Evolutionary conservation across 2,329 filamentous ascomycete species (phyloP).

Genomic region (Fusarium graminum): DNA sequence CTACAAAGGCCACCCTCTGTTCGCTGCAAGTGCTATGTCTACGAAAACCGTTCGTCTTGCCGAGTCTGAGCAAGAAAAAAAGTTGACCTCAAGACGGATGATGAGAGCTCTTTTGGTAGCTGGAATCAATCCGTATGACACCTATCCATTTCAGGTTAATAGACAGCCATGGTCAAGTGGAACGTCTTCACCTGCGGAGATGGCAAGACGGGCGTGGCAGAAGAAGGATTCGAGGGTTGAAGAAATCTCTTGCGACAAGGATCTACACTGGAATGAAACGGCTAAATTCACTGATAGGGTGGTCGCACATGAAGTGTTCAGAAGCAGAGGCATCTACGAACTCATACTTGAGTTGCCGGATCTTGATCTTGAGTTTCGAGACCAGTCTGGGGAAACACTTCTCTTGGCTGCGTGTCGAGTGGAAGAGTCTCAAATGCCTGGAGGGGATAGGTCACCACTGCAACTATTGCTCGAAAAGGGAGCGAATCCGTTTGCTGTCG

Average conservation of each 20-base stretch:
- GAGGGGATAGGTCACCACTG: background rate
- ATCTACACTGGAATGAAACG: background rate
- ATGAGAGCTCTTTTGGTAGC: slow-evolving; percentile 19
- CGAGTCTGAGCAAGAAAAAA: too few species aligned
- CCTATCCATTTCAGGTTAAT: background rate
- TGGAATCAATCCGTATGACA: slow-evolving; percentile 25
- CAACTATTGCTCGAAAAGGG: slow-evolving; percentile 25
- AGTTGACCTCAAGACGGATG: background rate
- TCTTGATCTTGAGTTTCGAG: slow-evolving; percentile 30
- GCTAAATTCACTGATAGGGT: slow-evolving; percentile 4
- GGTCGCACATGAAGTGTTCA: slow-evolving; percentile 29
- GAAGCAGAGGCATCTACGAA: background rate
- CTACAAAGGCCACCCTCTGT: slow-evolving; percentile 13
- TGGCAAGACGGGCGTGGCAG: slow-evolving; percentile 10
- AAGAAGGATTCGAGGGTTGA: background rate
- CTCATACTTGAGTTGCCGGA: slow-evolving; percentile 25
- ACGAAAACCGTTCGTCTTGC: background rate
- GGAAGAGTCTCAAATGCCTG: rapidly evolving
- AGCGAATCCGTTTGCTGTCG: slow-evolving; percentile 24
- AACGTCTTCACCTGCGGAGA: slow-evolving; percentile 1
- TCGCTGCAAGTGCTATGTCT: background rate
- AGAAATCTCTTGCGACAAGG: background rate
- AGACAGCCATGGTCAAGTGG: background rate
- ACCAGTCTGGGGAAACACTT: slow-evolving; percentile 24
- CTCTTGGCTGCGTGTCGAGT: slow-evolving; percentile 26